phyloP scores from a whole-genome alignment of 768 basidiomycete species.

The Leccinum sublutescens region DNA sequence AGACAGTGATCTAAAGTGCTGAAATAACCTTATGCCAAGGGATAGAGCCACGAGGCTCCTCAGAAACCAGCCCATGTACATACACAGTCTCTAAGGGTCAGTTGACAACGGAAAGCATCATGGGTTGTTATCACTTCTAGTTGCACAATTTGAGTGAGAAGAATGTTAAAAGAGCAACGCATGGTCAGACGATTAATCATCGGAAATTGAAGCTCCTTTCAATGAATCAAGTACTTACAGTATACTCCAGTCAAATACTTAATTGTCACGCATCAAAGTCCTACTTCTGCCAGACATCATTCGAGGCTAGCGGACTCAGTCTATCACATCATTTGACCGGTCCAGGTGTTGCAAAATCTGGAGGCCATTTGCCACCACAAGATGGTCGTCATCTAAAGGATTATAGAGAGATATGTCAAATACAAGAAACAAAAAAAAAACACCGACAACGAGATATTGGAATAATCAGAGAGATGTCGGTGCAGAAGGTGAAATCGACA shows the following conservation, averaged over 20 bases:
- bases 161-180: neutral
- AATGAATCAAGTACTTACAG: neutral
- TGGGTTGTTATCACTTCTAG: neutral
- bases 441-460: no score
- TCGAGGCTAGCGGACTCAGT: neutral
- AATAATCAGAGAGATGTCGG: no score
- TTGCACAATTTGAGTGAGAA: neutral
- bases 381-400: no score
- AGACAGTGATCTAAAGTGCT: neutral
- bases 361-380: no score
- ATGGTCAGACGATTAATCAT: neutral
- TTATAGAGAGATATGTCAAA: no score
- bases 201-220: neutral
- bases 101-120: neutral
- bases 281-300: neutral
- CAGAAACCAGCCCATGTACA: neutral
- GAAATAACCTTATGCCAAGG: neutral
- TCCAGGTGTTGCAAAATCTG: no score
- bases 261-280: neutral
- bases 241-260: neutral
- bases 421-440: no score
- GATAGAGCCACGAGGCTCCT: neutral
- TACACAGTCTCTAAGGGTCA: neutral
- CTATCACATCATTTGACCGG: no score
- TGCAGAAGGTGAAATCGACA: no score